phyloP scores from a whole-genome alignment of 1,139 yeast genomes.

The Wickerhamomyces sp. region DNA sequence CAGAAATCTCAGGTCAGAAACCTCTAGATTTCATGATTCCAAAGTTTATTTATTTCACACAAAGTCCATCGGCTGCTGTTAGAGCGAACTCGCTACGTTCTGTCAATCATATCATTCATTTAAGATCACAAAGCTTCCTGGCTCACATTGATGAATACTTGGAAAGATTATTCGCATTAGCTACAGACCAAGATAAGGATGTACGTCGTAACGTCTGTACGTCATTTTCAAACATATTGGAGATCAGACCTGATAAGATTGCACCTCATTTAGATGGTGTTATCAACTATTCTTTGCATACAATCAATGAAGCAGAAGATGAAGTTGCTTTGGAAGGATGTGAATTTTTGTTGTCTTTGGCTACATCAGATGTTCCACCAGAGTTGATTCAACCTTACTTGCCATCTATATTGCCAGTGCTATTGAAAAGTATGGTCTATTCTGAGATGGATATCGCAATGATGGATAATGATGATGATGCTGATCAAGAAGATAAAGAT shows the following conservation, averaged over 20 bases:
- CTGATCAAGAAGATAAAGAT: conserved; percentile 80
- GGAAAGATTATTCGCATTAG: conserved; percentile 56
- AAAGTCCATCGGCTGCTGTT: conserved; percentile 41
- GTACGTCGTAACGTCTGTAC: conserved; percentile 76
- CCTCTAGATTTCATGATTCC: conserved; percentile 70
- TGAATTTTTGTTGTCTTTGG: conserved; percentile 77
- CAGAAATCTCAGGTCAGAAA: conserved; percentile 56
- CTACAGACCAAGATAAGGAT: conserved; percentile 50
- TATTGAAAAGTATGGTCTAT: conserved; percentile 81
- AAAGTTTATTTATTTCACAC: conserved; percentile 50
- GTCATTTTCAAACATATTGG: conserved; percentile 70
- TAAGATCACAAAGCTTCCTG: conserved; percentile 61
- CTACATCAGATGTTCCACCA: conserved; percentile 54
- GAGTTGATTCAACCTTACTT: conserved; percentile 53
- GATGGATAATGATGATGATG: conserved; percentile 69
- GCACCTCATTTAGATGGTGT: conserved; percentile 82
- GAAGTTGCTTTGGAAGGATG: conserved; percentile 88
- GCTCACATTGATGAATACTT: conserved; percentile 65
- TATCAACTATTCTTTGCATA: conserved; percentile 75
- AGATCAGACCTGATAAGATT: conserved; percentile 75
- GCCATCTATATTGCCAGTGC: conserved; percentile 61
- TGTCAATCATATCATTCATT: conserved; percentile 69
- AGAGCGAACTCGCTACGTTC: conserved; percentile 67
- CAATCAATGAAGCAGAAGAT: conserved; percentile 60
- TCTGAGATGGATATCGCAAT: conserved; percentile 74